Percentiles rank a stretch among this genome's conserved stretches.
phyloP scores from a whole-genome alignment of 75 land plant species.

The Pseudotsuga menziesii region DNA sequence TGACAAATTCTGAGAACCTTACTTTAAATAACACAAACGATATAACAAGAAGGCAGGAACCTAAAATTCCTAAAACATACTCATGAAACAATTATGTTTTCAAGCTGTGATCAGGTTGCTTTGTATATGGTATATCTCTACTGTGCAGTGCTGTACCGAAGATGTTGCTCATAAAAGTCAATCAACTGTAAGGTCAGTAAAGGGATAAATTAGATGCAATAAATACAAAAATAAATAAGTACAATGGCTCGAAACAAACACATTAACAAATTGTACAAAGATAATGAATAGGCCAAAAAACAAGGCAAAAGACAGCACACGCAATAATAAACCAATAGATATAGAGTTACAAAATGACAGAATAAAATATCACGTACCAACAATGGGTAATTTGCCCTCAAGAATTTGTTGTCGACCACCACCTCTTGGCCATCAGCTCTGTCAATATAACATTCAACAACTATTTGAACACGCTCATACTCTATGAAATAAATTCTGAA shows the following conservation, averaged over 20 bases:
- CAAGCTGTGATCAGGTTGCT: not conserved
- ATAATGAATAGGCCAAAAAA: not conserved
- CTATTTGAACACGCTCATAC: not conserved
- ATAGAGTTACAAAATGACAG: not conserved
- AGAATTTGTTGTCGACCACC: constrained; percentile 63
- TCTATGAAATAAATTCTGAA: not conserved
- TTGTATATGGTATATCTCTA: constrained; percentile 6
- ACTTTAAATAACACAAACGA: not conserved
- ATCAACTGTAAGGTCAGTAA: constrained; percentile 50
- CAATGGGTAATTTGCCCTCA: constrained; percentile 60
- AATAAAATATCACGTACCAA: constrained; percentile 37
- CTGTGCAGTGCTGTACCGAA: constrained; percentile 49
- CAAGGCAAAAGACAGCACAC: not conserved
- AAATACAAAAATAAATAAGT: not conserved
- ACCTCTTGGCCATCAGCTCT: constrained; percentile 78
- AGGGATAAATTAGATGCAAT: not conserved
- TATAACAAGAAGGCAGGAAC: not conserved
- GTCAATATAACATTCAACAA: constrained; percentile 2
- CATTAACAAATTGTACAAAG: not conserved
- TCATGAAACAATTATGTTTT: not conserved
- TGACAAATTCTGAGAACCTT: constrained; percentile 3
- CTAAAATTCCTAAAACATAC: not conserved
- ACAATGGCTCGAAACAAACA: not conserved
- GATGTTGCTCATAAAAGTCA: constrained; percentile 70
- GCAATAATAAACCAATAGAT: not conserved